Base-by-base conservation (phyloP, 257 asterid species). In the Gynochthodes officinalis region DNA sequence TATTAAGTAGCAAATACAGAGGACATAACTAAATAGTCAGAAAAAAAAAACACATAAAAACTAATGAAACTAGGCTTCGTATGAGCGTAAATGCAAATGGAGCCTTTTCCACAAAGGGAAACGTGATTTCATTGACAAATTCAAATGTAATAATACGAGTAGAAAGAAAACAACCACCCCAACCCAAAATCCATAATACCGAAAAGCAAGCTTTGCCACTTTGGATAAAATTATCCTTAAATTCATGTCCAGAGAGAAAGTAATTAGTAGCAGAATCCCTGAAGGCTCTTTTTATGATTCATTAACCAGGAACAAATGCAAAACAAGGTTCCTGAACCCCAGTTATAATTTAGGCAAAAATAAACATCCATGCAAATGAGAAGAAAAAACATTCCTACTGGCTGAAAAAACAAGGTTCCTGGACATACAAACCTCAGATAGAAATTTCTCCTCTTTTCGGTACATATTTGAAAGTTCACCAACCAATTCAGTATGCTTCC, bases 361-460 rank as follows among this genome's bases (percentile, higher is more conserved):
- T 9, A 23, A 7, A 35, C 7, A 18, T 27, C 65, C 37, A 55
- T 6, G 23, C 27, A 39, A 18, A 63, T 0, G 55, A 69, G 9
- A 40, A 37, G 68, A 37, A 3, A 40, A 64, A 23, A 74, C 70
- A 52, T 67, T 72, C 65, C 49, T 46, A 71, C 10, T 27, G 42
- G 58, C 69, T 71, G 44, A 81, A 70, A 42, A 82, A 53, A 76
- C 91, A n/a, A n/a, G n/a, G n/a, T n/a, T n/a, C n/a, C n/a, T n/a
- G n/a, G n/a, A n/a, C n/a, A n/a, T n/a, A n/a, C n/a, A 78, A 77
- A 91, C 99, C 99, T 94, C 99, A 49, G 96, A 85, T 75, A 86
- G 75, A 73, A 88, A 78, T 84, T 94, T 94, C 86, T 91, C 95
- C 89, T 91, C 99, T 82, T 88, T 90, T 65, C 95, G 86, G 75